Percentiles rank a stretch among this genome's conserved stretches.
These are phyloP conservation scores for Backusella australiensis DNA, from an alignment of 192 early-diverging fungal species.

Conservation along the genomic window DNA sequence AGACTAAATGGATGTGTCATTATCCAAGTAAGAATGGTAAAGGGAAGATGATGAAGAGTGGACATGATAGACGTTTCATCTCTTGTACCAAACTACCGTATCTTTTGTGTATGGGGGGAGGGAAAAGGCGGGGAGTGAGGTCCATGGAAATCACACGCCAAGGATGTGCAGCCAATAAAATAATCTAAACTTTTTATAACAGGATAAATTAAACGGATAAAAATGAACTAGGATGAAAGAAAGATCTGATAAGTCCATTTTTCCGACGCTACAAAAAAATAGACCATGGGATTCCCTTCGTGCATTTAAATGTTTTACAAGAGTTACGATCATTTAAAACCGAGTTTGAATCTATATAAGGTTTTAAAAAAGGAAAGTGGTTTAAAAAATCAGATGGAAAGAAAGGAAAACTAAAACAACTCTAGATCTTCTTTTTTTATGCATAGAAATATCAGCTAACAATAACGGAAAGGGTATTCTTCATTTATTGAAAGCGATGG, in stretches of 20 bases:
- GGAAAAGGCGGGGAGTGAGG: not conserved
- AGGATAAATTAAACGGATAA: not conserved
- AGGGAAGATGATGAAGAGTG: not conserved
- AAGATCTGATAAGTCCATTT: slow-evolving; percentile 8
- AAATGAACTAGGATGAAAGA: not conserved
- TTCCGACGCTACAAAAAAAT: not conserved
- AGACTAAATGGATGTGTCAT: not conserved
- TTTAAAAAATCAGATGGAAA: not conserved
- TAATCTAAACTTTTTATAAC: not conserved
- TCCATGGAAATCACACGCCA: not conserved
- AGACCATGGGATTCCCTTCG: not conserved
- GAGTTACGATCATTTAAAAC: not conserved
- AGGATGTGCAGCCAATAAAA: not conserved
- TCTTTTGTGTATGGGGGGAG: not conserved
- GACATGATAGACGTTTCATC: not conserved
- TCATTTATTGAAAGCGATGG: not conserved
- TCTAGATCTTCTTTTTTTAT: not conserved
- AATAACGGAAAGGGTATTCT: not conserved
- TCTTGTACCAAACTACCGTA: not conserved
- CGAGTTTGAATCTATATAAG: slow-evolving; percentile 2
- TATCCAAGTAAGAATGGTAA: not conserved
- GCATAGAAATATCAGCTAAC: not conserved
- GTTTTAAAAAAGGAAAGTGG: not conserved
- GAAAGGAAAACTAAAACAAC: not conserved
- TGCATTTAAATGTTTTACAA: slow-evolving; percentile 9